These are phyloP conservation scores for Tylopilus sp. DNA, from an alignment of 768 basidiomycete species.

Conservation along the genomic window DNA sequence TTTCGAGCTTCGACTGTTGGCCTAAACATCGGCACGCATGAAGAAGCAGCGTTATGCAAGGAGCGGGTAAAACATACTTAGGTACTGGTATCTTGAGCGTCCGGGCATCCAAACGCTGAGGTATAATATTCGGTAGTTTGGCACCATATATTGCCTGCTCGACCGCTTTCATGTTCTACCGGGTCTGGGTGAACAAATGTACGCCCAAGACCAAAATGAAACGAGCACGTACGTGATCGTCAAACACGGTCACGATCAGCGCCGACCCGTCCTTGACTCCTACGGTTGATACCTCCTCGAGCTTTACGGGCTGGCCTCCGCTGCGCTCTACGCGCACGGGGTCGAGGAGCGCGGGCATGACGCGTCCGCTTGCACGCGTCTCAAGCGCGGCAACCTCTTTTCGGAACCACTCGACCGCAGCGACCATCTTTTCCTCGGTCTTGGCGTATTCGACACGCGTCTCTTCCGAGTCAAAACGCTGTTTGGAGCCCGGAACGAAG, in stretches of 20 bases:
- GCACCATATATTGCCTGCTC: constrained; percentile 76
- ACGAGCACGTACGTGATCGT: constrained; percentile 61
- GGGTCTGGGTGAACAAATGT: constrained; percentile 13
- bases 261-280: constrained; percentile 76
- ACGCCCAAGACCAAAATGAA: not conserved
- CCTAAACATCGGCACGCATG: constrained; percentile 38
- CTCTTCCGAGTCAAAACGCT: constrained; percentile 50
- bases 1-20: constrained; percentile 73
- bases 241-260: constrained; percentile 72
- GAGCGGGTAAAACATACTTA: constrained; percentile 44
- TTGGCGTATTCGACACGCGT: constrained; percentile 60
- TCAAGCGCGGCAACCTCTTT: constrained; percentile 74
- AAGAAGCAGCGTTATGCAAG: not conserved
- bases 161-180: constrained; percentile 73
- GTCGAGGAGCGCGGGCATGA: constrained; percentile 68
- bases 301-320: constrained; percentile 29
- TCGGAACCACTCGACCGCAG: constrained; percentile 67
- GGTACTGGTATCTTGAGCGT: constrained; percentile 81
- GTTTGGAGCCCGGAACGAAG: constrained; percentile 67
- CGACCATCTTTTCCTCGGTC: constrained; percentile 59
- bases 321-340: constrained; percentile 60
- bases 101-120: constrained; percentile 64
- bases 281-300: constrained; percentile 77
- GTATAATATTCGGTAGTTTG: constrained; percentile 66
- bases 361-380: constrained; percentile 69